These are phyloP conservation scores for Decorospora gaudefroyi DNA, from an alignment of 2,329 filamentous ascomycete species.

Conservation along the genomic window DNA sequence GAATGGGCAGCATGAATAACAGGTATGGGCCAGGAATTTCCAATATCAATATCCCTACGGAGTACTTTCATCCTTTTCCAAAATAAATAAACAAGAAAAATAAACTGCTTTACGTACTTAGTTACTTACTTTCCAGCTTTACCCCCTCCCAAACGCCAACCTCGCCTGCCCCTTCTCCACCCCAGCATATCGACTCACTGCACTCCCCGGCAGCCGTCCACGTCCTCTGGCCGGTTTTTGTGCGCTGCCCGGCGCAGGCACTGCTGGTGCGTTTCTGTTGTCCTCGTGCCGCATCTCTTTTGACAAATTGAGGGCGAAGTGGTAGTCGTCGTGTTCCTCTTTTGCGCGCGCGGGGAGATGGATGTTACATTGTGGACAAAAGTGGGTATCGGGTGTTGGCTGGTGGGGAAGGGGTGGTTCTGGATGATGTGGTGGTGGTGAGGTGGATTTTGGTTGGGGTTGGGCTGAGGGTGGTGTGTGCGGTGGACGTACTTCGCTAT, in stretches of 20 bases:
- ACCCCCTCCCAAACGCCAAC: conserved; percentile 49
- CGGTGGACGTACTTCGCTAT: conserved; percentile 16
- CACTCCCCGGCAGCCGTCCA: conserved; percentile 45
- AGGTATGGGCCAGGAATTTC: too few species aligned
- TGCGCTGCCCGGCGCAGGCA: conserved; percentile 7
- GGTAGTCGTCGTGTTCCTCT: conserved; percentile 88
- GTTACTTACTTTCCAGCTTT: too few species aligned
- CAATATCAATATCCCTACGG: too few species aligned
- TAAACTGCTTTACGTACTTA: too few species aligned
- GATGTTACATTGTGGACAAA: conserved; percentile 69
- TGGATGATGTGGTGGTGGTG: conserved; percentile 12
- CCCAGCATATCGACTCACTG: conserved; percentile 13
- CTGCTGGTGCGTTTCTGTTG: conserved; percentile 16
- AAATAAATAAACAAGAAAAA: too few species aligned
- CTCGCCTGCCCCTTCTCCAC: conserved; percentile 53
- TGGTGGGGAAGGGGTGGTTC: conserved; percentile 21
- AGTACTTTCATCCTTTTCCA: too few species aligned
- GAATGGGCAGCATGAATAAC: too few species aligned
- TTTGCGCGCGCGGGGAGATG: conserved; percentile 62
- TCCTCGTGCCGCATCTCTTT: conserved; percentile 55
- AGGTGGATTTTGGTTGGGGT: conserved; percentile 16
- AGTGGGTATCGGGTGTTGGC: conserved; percentile 44
- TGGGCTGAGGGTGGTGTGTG: conserved; percentile 44
- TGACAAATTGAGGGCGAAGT: conserved; percentile 86
- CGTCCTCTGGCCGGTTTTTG: conserved; percentile 38